Base-by-base conservation (phyloP, 371 early-diverging fungal genomes). In the Saksenaea oblongispora region DNA sequence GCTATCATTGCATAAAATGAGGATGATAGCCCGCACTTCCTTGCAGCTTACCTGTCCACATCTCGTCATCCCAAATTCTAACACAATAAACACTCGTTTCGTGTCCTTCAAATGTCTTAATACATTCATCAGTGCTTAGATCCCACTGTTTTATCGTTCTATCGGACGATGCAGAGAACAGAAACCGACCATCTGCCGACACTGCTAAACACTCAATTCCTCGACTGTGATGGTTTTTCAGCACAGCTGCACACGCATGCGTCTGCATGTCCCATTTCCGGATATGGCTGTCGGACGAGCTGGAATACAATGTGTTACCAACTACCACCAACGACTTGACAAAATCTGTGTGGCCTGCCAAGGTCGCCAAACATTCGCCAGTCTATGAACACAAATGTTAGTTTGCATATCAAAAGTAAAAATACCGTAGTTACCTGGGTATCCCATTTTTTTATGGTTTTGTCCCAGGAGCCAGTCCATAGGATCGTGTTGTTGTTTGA, bases 401-500 rank as follows among this genome's bases (percentile, higher is more conserved):
- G 22, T 47, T 39, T 11, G 11, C 39, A 3, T n/a, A n/a, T 39
- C 11, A 39, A 39, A 3, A 11, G 11, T 39, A 14, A 11, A n/a
- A 39, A 11, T 3, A 39, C 14, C 35, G 14, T 41, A 55, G 3
- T 35, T 62, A 89, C 89, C 75, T 72, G 76, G 2, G 78, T 66
- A 66, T 89, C 76, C 91, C 91, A 92, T 66, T 88, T 82, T 58
- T 78, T 83, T 56, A 91, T 74, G 3, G 90, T 85, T 72, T 93
- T 91, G 68, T 93, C 93, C 93, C 93, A 93, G 2, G 91, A 91
- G 51, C 93, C 91, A 2, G 93, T 93, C 64, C 92, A 71, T 24
- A 88, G 74, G n/a, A 69, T 79, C 8, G 63, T 61, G 22, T 73
- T 56, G 15, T 82, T 69, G 27, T 75, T 66, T 39, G 84, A 82